Evolutionary conservation across 2,329 filamentous ascomycete species (phyloP).

Genomic region (Blumeria hordei): DNA sequence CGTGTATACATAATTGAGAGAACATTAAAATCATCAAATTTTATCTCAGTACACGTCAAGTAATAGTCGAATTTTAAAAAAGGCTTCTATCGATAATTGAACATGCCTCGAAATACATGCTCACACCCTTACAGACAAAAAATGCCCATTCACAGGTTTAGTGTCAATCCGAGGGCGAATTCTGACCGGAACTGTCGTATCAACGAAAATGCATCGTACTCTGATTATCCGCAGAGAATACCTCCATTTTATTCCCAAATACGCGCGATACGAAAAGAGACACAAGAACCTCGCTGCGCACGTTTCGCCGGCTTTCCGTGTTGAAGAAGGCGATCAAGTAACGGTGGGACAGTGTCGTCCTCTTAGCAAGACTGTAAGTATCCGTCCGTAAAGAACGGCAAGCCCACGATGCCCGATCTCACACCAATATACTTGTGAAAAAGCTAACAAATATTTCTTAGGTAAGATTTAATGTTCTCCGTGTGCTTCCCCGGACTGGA

Average conservation of each 20-base stretch:
- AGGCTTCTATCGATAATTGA: neutral
- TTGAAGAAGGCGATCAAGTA: conserved; percentile 97
- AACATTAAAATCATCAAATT: neutral
- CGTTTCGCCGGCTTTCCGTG: conserved; percentile 99
- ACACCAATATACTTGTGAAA: neutral
- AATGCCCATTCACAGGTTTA: conserved; percentile 98
- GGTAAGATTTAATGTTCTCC: conserved; percentile 99
- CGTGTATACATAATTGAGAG: conserved; percentile 19
- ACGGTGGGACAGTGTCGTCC: conserved; percentile 99
- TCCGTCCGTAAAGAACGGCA: neutral
- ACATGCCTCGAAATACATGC: neutral
- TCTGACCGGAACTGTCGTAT: conserved; percentile 95
- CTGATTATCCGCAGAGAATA: conserved; percentile 99
- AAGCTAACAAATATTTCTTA: conserved; percentile 17
- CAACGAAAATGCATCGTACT: conserved; percentile 99
- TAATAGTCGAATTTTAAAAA: too few species aligned
- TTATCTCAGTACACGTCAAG: too few species aligned
- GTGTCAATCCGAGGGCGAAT: conserved; percentile 99
- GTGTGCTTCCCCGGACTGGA: conserved; percentile 89
- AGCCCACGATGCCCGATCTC: neutral
- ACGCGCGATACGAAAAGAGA: conserved; percentile 99
- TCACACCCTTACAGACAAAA: conserved; percentile 54
- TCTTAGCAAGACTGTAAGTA: conserved; percentile 94
- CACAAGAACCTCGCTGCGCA: conserved; percentile 99
- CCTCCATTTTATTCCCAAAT: conserved; percentile 99